Evolutionary conservation across 805 yeast species (phyloP), one percentile per base, ranked within the genome.

Genomic region (Ogataea chonburiensis): DNA sequence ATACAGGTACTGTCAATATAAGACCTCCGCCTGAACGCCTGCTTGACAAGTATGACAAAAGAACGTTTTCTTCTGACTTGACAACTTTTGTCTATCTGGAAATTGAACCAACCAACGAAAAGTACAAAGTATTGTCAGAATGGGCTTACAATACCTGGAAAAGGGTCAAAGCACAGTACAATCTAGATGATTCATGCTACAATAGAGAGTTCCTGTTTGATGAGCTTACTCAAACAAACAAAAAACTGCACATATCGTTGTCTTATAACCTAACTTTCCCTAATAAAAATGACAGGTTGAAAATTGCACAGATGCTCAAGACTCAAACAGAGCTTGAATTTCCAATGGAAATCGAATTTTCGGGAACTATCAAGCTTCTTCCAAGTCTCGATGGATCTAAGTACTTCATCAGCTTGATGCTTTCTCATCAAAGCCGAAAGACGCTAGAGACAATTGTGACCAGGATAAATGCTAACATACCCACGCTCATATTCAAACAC

Each of bases 241-340:
- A 38, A 11, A 38, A 39, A 10, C 28, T 46, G 3, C 56, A 52
- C 27, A 31, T 52, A 5, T 52, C 56, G 10, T 31, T 52, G 9
- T 45, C 51, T 1, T 49, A 38, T 24, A 49, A 49, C 27, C n/a
- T 49, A 13, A 30, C 43, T 7, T 47, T 49, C 25, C 28, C 26
- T n/a, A 27, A 23, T 7, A 20, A 27, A 7, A 2, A 12, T 1
- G 28, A 34, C 3, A 28, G 36, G 7, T 20, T 30, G 3, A 7
- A 11, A 2, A 37, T 45, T 26, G 5, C 31, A 3, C 12, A 26
- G 10, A 3, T 8, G 13, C 16, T 48, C 8, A 9, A 31, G 7
- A 21, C 15, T 4, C 12, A 31, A 5, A 8, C 18, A 3, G 13
- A 14, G 3, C 6, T 11, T 7, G n/a, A 17, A 14, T 35, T 37